Conservation (phyloP, 371 early-diverging fungal genomes). For the Blakeslea trispora region DNA sequence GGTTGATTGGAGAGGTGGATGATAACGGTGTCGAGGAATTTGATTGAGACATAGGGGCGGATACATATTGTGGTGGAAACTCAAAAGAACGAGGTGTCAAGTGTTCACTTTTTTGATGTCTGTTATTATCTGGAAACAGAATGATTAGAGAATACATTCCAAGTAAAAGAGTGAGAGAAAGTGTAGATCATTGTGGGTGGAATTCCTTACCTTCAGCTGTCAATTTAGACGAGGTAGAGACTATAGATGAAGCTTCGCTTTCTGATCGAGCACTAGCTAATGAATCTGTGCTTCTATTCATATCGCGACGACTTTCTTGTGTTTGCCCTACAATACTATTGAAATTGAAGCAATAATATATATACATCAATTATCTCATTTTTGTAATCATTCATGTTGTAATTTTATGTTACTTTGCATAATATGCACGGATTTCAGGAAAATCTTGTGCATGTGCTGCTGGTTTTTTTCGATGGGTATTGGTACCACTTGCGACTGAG, state of each 20-base stretch:
- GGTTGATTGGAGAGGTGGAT: background rate
- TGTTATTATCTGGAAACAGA: background rate
- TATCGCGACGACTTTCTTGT: too few relatives aligned
- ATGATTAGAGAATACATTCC: background rate
- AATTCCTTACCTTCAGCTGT: constrained; percentile 14
- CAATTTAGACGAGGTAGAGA: background rate
- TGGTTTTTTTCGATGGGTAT: constrained; percentile 6
- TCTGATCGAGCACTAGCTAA: too few relatives aligned
- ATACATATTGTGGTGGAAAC: constrained; percentile 13
- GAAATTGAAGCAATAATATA: too few relatives aligned
- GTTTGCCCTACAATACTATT: too few relatives aligned
- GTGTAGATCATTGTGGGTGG: too few relatives aligned
- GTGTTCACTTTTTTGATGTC: background rate
- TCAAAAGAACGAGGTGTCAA: constrained; percentile 1
- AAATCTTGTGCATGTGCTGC: constrained; percentile 22
- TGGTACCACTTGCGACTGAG: background rate
- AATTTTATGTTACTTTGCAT: constrained; percentile 35
- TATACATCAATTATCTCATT: too few relatives aligned
- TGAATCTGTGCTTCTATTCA: too few relatives aligned
- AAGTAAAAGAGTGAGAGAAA: background rate
- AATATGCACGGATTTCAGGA: constrained; percentile 47
- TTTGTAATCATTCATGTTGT: background rate
- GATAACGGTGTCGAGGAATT: background rate
- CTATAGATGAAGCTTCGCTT: background rate
- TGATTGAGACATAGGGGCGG: constrained; percentile 6